Percentiles rank a stretch among this genome's conserved stretches.
Evolutionary conservation across 495 filamentous ascomycete species (phyloP).

Genomic region (Massariosphaeria phaeospora): DNA sequence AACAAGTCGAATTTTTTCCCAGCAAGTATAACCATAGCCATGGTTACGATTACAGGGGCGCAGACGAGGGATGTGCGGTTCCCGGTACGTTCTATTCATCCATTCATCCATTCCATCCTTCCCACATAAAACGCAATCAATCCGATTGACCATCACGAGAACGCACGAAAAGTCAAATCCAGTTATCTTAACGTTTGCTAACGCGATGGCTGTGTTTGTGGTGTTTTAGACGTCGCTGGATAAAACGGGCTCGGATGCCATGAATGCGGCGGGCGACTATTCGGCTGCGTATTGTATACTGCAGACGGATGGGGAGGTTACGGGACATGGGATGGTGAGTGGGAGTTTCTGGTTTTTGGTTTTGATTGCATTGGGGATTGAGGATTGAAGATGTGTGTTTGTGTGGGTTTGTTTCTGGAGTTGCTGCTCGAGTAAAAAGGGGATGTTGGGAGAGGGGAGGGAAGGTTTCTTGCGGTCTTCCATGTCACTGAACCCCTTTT

Average conservation of each 20-base stretch:
- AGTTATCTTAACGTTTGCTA: neutral
- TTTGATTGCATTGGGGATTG: neutral
- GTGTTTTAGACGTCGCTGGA: slow-evolving; percentile 71
- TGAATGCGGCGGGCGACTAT: slow-evolving; percentile 94
- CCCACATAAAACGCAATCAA: no score
- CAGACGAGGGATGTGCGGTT: slow-evolving; percentile 84
- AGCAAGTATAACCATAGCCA: no score
- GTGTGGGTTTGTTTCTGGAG: no score
- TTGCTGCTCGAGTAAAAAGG: no score
- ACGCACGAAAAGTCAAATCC: neutral
- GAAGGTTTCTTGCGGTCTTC: no score
- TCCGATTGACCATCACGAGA: neutral
- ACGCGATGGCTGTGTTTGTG: neutral
- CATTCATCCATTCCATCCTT: no score
- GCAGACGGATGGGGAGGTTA: slow-evolving; percentile 64
- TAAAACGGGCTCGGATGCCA: slow-evolving; percentile 93
- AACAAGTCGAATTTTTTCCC: no score
- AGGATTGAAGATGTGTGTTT: no score
- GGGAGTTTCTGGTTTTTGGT: neutral
- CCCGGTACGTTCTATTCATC: slow-evolving; percentile 57
- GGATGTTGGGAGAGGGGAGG: no score
- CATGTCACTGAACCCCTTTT: no score
- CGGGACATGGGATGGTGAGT: slow-evolving; percentile 82
- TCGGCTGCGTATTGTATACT: slow-evolving; percentile 90
- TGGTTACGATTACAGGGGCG: slow-evolving; percentile 77